A percentile compares a stretch with the other conserved stretches of the same genome.
Conservation (phyloP, 2,329 filamentous ascomycete genomes). For the Fusarium sp. region DNA sequence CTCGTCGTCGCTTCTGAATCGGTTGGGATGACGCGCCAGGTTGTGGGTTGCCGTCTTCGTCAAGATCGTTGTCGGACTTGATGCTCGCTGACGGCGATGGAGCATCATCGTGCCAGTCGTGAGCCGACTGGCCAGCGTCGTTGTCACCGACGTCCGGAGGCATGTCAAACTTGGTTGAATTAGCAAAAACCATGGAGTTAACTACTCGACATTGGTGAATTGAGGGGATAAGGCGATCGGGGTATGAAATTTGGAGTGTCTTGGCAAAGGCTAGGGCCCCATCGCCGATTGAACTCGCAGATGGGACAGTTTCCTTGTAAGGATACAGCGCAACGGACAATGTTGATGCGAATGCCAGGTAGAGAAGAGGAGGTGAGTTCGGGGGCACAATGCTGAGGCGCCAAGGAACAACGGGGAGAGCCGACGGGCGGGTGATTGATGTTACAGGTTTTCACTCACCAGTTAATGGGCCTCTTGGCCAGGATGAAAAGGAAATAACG, state of each 20-base stretch:
- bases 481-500: slow-evolving; percentile 4
- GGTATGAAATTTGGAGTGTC: slow-evolving; percentile 13
- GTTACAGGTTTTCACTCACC: slow-evolving; percentile 31
- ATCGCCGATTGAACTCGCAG: slow-evolving; percentile 13
- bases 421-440: background rate
- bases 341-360: background rate
- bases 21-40: slow-evolving; percentile 59
- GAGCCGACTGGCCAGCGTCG: slow-evolving; percentile 50
- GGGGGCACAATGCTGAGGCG: slow-evolving; percentile 6
- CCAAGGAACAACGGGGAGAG: slow-evolving; percentile 1
- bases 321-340: background rate
- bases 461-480: slow-evolving; percentile 28
- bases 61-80: slow-evolving; percentile 54
- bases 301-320: background rate
- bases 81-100: slow-evolving; percentile 55
- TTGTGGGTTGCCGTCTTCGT: slow-evolving; percentile 48
- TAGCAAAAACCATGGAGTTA: slow-evolving; percentile 24
- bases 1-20: slow-evolving; percentile 78
- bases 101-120: slow-evolving; percentile 50
- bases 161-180: slow-evolving; percentile 42
- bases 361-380: slow-evolving; percentile 2
- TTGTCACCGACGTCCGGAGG: slow-evolving; percentile 56
- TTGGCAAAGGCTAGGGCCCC: slow-evolving; percentile 9
- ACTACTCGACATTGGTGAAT: slow-evolving; percentile 11
- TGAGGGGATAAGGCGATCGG: slow-evolving; percentile 10